Conservation (phyloP, 2,329 filamentous ascomycete species). For the Coniosporium tulheliwenetii region DNA sequence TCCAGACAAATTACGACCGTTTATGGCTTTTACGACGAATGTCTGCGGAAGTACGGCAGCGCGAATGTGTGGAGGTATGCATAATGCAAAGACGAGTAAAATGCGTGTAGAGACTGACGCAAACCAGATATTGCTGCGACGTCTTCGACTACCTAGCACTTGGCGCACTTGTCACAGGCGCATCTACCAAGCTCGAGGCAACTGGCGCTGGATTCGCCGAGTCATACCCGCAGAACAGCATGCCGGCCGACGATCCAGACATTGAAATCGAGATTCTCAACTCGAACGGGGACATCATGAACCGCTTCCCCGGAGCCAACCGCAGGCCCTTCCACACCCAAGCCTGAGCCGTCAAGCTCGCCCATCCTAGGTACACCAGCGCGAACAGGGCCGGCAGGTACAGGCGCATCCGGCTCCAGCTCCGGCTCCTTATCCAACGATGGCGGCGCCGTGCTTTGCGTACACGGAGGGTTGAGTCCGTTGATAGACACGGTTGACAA, state of each 20-base stretch:
- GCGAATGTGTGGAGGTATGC: conserved; percentile 83
- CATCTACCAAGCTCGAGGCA: conserved; percentile 48
- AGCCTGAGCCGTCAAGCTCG: conserved; percentile 13
- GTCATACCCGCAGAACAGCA: conserved; percentile 31
- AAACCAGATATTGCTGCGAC: conserved; percentile 62
- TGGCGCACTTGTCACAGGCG: conserved; percentile 80
- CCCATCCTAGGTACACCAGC: conserved; percentile 15
- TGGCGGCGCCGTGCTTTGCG: conserved; percentile 78
- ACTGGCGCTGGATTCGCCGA: conserved; percentile 38
- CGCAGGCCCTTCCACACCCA: conserved; percentile 16
- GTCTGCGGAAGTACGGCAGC: conserved; percentile 85
- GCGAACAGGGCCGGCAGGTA: conserved; percentile 54
- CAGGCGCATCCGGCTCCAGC: conserved; percentile 59
- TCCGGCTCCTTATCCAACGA: conserved; percentile 40
- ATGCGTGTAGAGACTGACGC: neutral
- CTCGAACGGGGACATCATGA: conserved; percentile 64
- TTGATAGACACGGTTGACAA: conserved; percentile 90
- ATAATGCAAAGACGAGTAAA: neutral
- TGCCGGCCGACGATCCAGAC: conserved; percentile 46
- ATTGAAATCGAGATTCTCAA: conserved; percentile 91
- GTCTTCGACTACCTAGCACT: conserved; percentile 94
- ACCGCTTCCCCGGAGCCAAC: conserved; percentile 43
- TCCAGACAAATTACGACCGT: conserved; percentile 94
- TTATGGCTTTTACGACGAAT: conserved; percentile 97
- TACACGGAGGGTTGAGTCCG: conserved; percentile 85